A percentile compares a stretch with the other conserved stretches of the same genome.
Evolutionary conservation across 2,329 filamentous ascomycete genomes (phyloP).

Genomic region (Trichoderma sp.): DNA sequence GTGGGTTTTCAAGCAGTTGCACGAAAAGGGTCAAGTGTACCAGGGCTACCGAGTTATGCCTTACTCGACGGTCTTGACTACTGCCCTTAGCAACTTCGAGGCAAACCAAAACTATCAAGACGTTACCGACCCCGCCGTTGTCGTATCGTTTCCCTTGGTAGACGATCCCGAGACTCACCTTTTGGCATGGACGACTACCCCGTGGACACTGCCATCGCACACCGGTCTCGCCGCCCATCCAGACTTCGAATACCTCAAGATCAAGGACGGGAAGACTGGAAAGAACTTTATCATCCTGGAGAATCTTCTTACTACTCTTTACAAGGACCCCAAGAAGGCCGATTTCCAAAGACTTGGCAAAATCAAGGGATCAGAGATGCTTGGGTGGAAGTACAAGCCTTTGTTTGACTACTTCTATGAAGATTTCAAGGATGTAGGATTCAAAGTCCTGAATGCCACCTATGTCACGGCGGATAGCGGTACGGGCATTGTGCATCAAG

Average conservation of each 20-base stretch:
- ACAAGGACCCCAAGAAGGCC: conserved; percentile 94
- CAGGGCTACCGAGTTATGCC: conserved; percentile 92
- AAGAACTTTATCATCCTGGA: conserved; percentile 87
- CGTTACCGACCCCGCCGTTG: conserved; percentile 85
- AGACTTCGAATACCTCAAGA: conserved; percentile 84
- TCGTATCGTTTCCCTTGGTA: conserved; percentile 82
- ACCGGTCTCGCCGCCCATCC: conserved; percentile 76
- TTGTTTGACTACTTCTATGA: conserved; percentile 89
- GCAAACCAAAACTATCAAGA: conserved; percentile 94
- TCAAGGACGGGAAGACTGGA: conserved; percentile 77
- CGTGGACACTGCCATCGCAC: conserved; percentile 82
- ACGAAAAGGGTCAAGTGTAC: conserved; percentile 87
- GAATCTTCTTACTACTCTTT: conserved; percentile 75
- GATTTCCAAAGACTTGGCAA: conserved; percentile 83
- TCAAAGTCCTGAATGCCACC: conserved; percentile 76
- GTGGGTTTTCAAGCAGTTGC: conserved; percentile 96
- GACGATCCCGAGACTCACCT: conserved; percentile 74
- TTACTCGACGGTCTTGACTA: conserved; percentile 88
- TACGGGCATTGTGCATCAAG: conserved; percentile 91
- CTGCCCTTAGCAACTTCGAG: conserved; percentile 89
- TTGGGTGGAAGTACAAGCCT: conserved; percentile 86
- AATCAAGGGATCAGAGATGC: conserved; percentile 79
- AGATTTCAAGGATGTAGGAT: conserved; percentile 81
- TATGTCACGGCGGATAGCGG: conserved; percentile 91
- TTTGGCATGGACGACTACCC: conserved; percentile 88